A percentile compares a stretch with the other conserved stretches of the same genome.
Evolutionary conservation across 2,329 filamentous ascomycete species (phyloP).

Genomic region (Botrytis paeoniae): DNA sequence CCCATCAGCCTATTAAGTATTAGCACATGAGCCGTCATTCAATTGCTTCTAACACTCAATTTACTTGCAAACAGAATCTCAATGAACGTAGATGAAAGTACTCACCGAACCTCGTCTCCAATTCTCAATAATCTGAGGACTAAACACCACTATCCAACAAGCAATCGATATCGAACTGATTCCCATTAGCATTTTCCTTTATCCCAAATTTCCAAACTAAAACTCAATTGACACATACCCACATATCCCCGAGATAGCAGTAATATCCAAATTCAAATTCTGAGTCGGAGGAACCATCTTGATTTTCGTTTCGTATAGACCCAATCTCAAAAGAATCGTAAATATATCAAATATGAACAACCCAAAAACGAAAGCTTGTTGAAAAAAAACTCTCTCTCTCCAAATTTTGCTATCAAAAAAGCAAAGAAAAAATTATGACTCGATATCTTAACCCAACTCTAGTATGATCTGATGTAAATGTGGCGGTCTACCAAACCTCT

Average conservation of each 20-base stretch:
- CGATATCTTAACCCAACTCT: neutral
- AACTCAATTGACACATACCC: constrained; percentile 52
- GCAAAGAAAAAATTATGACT: neutral
- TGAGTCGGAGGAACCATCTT: constrained; percentile 48
- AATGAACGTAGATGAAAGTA: neutral
- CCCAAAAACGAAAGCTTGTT: neutral
- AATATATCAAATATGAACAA: neutral
- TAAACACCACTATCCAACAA: constrained; percentile 95
- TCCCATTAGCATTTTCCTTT: constrained; percentile 19
- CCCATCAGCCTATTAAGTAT: constrained; percentile 63
- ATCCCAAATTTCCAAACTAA: neutral
- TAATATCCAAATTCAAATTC: constrained; percentile 71
- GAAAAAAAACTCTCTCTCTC: neutral
- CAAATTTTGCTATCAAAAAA: neutral
- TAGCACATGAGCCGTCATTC: neutral
- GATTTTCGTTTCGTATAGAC: neutral
- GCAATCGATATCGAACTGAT: constrained; percentile 87
- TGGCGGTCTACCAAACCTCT: constrained; percentile 11
- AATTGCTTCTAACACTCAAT: neutral
- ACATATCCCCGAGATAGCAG: constrained; percentile 88
- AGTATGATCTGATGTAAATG: neutral
- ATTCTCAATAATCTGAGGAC: constrained; percentile 94
- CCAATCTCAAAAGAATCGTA: neutral
- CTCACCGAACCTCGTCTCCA: constrained; percentile 68
- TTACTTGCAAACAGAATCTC: too few relatives aligned